Percentiles rank a stretch among this genome's conserved stretches.
Evolutionary conservation across 2,329 filamentous ascomycete species (phyloP).

Genomic region (Penicillium sp.): DNA sequence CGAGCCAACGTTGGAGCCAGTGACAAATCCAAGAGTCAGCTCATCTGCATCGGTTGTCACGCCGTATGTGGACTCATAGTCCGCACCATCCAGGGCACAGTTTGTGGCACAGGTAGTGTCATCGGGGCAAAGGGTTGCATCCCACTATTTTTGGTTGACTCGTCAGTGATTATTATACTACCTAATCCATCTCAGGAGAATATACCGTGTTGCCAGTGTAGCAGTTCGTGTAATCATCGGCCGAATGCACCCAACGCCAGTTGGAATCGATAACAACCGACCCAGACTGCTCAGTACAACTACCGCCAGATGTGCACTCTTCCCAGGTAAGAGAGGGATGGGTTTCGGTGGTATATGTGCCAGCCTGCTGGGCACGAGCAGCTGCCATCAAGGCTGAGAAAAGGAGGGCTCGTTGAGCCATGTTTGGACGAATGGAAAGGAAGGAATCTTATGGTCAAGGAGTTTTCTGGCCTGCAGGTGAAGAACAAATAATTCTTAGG

Average conservation of each 20-base stretch:
- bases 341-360: constrained; percentile 28
- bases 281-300: constrained; percentile 53
- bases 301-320: constrained; percentile 52
- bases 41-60: constrained; percentile 51
- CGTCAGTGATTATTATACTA: neutral
- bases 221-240: constrained; percentile 54
- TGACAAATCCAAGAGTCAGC: constrained; percentile 52
- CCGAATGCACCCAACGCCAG: constrained; percentile 59
- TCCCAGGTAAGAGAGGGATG: constrained; percentile 57
- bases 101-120: constrained; percentile 53
- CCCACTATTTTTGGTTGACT: constrained; percentile 32
- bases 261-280: constrained; percentile 59
- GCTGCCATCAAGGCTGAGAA: constrained; percentile 30
- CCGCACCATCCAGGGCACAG: constrained; percentile 58
- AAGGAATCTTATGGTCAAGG: constrained; percentile 10
- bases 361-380: constrained; percentile 33
- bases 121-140: constrained; percentile 50
- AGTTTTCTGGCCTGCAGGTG: neutral
- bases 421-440: constrained; percentile 12
- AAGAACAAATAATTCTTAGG: neutral
- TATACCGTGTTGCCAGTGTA: constrained; percentile 52
- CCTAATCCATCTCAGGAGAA: neutral
- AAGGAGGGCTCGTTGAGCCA: constrained; percentile 34
- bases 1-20: constrained; percentile 46
- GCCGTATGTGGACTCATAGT: constrained; percentile 55